These are phyloP conservation scores for Usnea hakonensis DNA, from an alignment of 495 filamentous ascomycete species.

Conservation along the genomic window DNA sequence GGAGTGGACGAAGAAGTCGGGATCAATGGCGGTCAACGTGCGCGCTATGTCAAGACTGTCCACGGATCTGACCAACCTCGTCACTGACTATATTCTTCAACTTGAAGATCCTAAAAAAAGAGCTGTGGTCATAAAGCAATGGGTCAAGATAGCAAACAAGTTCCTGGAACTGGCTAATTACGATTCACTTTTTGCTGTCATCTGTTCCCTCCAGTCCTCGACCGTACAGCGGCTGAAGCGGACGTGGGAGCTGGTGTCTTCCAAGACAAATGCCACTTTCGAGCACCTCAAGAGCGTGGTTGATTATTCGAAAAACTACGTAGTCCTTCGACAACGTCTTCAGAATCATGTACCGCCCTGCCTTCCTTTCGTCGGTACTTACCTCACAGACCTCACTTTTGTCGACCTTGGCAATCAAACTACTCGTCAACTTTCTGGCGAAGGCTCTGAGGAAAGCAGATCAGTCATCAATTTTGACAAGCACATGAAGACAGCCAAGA, in stretches of 20 bases:
- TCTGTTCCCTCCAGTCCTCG: conserved; percentile 85
- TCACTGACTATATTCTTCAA: conserved; percentile 89
- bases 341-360: conserved; percentile 87
- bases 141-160: conserved; percentile 90
- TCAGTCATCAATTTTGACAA: conserved; percentile 98
- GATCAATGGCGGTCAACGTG: conserved; percentile 78
- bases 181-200: conserved; percentile 92
- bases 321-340: conserved; percentile 77
- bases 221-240: conserved; percentile 84
- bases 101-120: conserved; percentile 85
- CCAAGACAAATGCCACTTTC: conserved; percentile 73
- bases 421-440: conserved; percentile 38
- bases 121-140: conserved; percentile 88
- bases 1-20: conserved; percentile 84
- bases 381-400: conserved; percentile 71
- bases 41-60: conserved; percentile 90
- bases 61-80: conserved; percentile 83
- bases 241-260: conserved; percentile 87
- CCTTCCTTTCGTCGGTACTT: conserved; percentile 93
- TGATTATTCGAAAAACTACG: conserved; percentile 84
- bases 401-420: conserved; percentile 92
- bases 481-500: conserved; percentile 85
- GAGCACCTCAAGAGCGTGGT: conserved; percentile 72
- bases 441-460: conserved; percentile 46
- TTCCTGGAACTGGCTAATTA: conserved; percentile 92